Conservation (phyloP, 768 basidiomycete genomes). For the Mycena albidolilacea region DNA sequence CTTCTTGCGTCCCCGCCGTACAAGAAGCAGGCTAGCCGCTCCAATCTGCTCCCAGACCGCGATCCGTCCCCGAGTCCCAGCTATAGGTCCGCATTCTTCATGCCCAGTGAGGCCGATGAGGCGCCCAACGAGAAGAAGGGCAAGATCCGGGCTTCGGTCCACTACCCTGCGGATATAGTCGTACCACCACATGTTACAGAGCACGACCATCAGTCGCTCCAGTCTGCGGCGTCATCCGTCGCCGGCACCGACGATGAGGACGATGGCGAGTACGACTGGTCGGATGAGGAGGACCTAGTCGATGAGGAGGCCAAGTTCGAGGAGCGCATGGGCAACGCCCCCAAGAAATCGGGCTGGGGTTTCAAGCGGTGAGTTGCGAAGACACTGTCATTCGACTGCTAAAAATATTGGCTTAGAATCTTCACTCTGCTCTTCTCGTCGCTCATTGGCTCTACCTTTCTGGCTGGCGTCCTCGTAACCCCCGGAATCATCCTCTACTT, state of each 20-base stretch:
- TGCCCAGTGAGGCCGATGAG: slow-evolving; percentile 40
- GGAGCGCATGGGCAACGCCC: slow-evolving; percentile 68
- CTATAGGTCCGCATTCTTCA: slow-evolving; percentile 40
- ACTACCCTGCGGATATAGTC: slow-evolving; percentile 64
- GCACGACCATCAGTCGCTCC: slow-evolving; percentile 50
- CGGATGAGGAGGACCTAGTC: slow-evolving; percentile 81
- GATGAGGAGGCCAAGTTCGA: slow-evolving; percentile 80
- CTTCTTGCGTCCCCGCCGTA: slow-evolving; percentile 33
- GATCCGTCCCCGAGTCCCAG: slow-evolving; percentile 38
- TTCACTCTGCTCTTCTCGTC: slow-evolving; percentile 78
- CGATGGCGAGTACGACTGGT: slow-evolving; percentile 81
- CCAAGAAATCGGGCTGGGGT: slow-evolving; percentile 64
- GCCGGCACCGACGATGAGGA: slow-evolving; percentile 73
- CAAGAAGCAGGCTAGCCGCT: slow-evolving; percentile 35
- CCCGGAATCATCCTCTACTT: slow-evolving; percentile 78
- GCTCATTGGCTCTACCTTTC: slow-evolving; percentile 78
- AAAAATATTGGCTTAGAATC: slow-evolving; percentile 55
- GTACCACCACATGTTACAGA: slow-evolving; percentile 45
- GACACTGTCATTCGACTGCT: neutral
- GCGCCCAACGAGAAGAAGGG: slow-evolving; percentile 36
- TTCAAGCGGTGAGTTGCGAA: slow-evolving; percentile 61
- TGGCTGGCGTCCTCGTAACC: slow-evolving; percentile 72
- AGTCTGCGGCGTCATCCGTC: slow-evolving; percentile 59
- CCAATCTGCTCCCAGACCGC: slow-evolving; percentile 36
- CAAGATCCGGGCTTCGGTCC: slow-evolving; percentile 60